Evolutionary conservation across 129 eudicot genomes (phyloP).

Genomic region (Saussurea involucrata): DNA sequence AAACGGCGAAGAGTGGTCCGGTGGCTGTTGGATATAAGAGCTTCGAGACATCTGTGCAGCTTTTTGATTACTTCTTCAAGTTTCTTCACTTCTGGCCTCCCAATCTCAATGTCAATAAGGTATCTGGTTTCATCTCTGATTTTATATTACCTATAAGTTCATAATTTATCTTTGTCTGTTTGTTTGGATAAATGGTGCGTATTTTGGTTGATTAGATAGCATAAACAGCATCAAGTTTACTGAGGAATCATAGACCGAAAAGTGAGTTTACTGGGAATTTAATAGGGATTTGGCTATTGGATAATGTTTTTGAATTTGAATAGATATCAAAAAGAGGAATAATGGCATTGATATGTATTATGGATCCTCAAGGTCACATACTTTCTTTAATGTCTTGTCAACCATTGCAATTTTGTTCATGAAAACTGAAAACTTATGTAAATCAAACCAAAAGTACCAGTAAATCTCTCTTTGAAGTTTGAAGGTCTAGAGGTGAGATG

Average conservation of each 20-base stretch:
- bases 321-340: not conserved
- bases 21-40: slow-evolving; percentile 57
- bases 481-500: not conserved
- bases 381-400: not conserved
- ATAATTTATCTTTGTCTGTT: too few species aligned
- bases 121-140: slow-evolving; percentile 1
- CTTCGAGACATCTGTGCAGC: slow-evolving; percentile 58
- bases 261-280: not conserved
- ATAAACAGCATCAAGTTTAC: not conserved
- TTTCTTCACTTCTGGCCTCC: slow-evolving; percentile 80
- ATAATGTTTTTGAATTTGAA: not conserved
- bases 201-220: not conserved
- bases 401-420: not conserved
- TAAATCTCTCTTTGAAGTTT: not conserved
- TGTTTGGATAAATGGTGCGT: not conserved
- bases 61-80: slow-evolving; percentile 82
- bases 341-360: not conserved
- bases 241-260: not conserved
- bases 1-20: slow-evolving; percentile 20
- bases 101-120: slow-evolving; percentile 73
- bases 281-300: not conserved
- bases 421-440: not conserved
- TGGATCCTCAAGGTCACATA: not conserved
- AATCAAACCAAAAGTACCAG: not conserved
- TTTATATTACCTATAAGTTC: not conserved